These are phyloP conservation scores for Arthrobotrys conoides DNA, from an alignment of 2,329 filamentous ascomycete genomes.

Conservation along the genomic window DNA sequence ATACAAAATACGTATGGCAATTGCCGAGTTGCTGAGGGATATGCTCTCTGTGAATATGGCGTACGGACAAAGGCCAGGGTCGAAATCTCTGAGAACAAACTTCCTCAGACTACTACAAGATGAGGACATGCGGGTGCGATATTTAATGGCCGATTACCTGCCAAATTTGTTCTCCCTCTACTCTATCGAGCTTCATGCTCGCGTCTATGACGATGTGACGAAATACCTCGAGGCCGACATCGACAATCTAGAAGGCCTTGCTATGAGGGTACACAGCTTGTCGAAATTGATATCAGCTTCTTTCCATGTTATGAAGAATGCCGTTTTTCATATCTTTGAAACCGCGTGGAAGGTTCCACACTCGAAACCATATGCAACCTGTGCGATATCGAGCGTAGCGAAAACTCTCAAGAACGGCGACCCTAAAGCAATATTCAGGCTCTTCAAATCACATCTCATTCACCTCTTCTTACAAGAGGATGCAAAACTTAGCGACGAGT, in stretches of 20 bases:
- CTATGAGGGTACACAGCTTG: slow-evolving; percentile 82
- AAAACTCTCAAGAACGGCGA: slow-evolving; percentile 75
- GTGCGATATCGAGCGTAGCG: slow-evolving; percentile 79
- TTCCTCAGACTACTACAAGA: slow-evolving; percentile 80
- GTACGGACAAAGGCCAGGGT: slow-evolving; percentile 74
- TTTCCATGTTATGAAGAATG: slow-evolving; percentile 86
- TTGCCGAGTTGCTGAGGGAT: slow-evolving; percentile 78
- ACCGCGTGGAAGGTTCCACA: slow-evolving; percentile 80
- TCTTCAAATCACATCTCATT: slow-evolving; percentile 95
- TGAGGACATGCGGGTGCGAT: slow-evolving; percentile 80
- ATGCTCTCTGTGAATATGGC: slow-evolving; percentile 77
- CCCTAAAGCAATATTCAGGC: slow-evolving; percentile 79
- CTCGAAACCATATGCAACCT: slow-evolving; percentile 78
- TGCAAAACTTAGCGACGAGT: slow-evolving; percentile 75
- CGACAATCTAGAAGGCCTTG: slow-evolving; percentile 83
- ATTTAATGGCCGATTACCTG: slow-evolving; percentile 78
- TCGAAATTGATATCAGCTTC: slow-evolving; percentile 83
- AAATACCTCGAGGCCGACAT: slow-evolving; percentile 80
- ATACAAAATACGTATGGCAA: slow-evolving; percentile 75
- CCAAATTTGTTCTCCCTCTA: slow-evolving; percentile 84
- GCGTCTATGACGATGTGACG: slow-evolving; percentile 87
- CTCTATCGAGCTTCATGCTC: slow-evolving; percentile 84
- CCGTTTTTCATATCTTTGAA: slow-evolving; percentile 95
- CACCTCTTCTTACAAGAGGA: slow-evolving; percentile 78
- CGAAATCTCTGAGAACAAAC: slow-evolving; percentile 75